A percentile compares a stretch with the other conserved stretches of the same genome.
phyloP scores from a whole-genome alignment of 169 alveolate genomes.

The Amoebophrya sp. region DNA sequence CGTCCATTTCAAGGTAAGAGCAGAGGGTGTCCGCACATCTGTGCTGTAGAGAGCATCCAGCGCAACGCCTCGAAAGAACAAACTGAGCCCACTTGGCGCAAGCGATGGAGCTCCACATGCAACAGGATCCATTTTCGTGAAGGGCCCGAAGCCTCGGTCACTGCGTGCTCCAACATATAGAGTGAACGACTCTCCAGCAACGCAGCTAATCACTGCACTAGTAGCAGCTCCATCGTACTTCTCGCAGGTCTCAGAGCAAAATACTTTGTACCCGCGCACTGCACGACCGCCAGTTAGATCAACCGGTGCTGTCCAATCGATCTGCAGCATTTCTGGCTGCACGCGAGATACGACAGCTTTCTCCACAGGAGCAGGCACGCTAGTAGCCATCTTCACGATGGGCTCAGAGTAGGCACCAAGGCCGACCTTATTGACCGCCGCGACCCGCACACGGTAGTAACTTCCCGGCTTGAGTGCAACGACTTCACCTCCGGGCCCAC shows the following conservation, averaged over 20 bases:
- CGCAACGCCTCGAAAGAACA: not conserved
- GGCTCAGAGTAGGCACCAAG: conserved; percentile 22
- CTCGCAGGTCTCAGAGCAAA: not conserved
- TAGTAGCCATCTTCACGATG: not conserved
- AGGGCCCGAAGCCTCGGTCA: not conserved
- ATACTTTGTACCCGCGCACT: not conserved
- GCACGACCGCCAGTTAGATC: not conserved
- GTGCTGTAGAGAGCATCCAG: not conserved
- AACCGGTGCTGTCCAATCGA: not conserved
- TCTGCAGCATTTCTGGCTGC: not conserved
- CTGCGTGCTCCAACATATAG: not conserved
- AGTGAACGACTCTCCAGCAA: not conserved
- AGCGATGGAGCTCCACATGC: not conserved
- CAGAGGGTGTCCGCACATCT: not conserved
- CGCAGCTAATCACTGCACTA: not conserved
- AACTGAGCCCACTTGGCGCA: not conserved
- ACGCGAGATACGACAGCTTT: not conserved
- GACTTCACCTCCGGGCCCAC: not conserved
- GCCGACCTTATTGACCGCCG: conserved; percentile 31
- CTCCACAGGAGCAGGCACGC: not conserved
- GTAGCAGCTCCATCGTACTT: not conserved
- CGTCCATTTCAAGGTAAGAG: not conserved
- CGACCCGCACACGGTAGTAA: conserved; percentile 23
- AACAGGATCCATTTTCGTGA: not conserved
- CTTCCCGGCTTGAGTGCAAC: not conserved